Evolutionary conservation across 2,329 filamentous ascomycete genomes (phyloP).

Genomic region (Paracoccidioides lutzii): DNA sequence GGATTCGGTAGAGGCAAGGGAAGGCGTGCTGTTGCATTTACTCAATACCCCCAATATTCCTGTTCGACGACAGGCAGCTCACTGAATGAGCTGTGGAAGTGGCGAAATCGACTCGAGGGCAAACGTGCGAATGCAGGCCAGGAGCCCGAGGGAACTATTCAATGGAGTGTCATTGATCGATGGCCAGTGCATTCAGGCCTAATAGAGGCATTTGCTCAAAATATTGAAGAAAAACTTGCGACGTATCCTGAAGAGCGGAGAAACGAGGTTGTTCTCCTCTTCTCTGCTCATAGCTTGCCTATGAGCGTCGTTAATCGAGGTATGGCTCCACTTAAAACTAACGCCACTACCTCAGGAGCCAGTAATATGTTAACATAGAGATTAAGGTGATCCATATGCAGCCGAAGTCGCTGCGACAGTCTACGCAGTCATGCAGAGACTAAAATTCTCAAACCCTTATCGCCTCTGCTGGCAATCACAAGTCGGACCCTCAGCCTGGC

Average conservation of each 20-base stretch:
- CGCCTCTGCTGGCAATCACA: slow-evolving; percentile 96
- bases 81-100: slow-evolving; percentile 95
- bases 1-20: slow-evolving; percentile 82
- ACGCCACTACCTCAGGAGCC: background rate
- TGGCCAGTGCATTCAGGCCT: slow-evolving; percentile 90
- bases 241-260: slow-evolving; percentile 74
- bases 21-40: slow-evolving; percentile 92
- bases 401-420: slow-evolving; percentile 93
- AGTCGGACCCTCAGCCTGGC: slow-evolving; percentile 88
- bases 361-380: slow-evolving; percentile 1
- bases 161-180: slow-evolving; percentile 95
- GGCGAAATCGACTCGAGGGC: slow-evolving; percentile 72
- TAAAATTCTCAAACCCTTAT: slow-evolving; percentile 81
- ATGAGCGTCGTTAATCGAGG: slow-evolving; percentile 96
- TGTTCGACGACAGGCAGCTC: slow-evolving; percentile 96
- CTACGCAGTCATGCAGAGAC: slow-evolving; percentile 85
- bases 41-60: slow-evolving; percentile 96
- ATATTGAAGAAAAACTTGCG: slow-evolving; percentile 72
- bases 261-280: slow-evolving; percentile 71
- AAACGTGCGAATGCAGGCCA: slow-evolving; percentile 45
- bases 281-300: slow-evolving; percentile 88
- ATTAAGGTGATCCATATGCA: slow-evolving; percentile 74
- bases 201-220: slow-evolving; percentile 81
- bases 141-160: slow-evolving; percentile 56
- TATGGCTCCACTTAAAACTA: slow-evolving; percentile 25